Conservation (phyloP, 2,329 filamentous ascomycete genomes). For the Verticillium tricorpus region DNA sequence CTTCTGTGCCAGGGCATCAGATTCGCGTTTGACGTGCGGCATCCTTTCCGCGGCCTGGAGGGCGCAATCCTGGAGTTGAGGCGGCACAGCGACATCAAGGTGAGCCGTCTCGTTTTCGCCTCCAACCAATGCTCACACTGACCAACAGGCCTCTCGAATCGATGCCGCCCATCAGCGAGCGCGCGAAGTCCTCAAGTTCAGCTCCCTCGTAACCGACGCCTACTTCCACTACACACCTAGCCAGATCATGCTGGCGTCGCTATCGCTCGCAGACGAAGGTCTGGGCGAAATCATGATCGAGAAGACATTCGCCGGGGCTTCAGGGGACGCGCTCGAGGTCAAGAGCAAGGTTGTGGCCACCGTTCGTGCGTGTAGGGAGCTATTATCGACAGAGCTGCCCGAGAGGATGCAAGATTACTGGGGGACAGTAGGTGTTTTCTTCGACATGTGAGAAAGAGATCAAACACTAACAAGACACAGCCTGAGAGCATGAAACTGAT, state of each 20-base stretch:
- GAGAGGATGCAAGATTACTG: conserved; percentile 51
- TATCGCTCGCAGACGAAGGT: conserved; percentile 69
- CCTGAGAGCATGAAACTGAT: conserved; percentile 44
- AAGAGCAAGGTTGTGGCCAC: conserved; percentile 45
- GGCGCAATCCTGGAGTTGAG: conserved; percentile 80
- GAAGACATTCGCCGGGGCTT: conserved; percentile 21
- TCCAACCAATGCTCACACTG: background rate
- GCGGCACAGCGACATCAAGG: conserved; percentile 59
- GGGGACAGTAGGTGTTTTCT: conserved; percentile 38
- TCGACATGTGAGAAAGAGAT: background rate
- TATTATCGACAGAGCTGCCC: conserved; percentile 53
- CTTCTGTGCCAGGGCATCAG: conserved; percentile 86
- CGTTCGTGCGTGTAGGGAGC: conserved; percentile 46
- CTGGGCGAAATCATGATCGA: conserved; percentile 48
- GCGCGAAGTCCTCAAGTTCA: conserved; percentile 69
- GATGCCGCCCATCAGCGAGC: conserved; percentile 67
- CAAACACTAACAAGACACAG: conserved; percentile 28
- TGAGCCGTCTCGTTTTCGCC: conserved; percentile 18
- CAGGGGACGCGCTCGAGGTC: conserved; percentile 16
- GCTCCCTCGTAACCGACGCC: conserved; percentile 83
- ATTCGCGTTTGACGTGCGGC: conserved; percentile 89
- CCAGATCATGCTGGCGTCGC: conserved; percentile 84
- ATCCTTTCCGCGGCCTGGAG: conserved; percentile 84
- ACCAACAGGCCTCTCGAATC: conserved; percentile 33
- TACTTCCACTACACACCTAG: conserved; percentile 95